Evolutionary conservation across 768 basidiomycete genomes (phyloP).

Genomic region (Hortiboletus campestris): DNA sequence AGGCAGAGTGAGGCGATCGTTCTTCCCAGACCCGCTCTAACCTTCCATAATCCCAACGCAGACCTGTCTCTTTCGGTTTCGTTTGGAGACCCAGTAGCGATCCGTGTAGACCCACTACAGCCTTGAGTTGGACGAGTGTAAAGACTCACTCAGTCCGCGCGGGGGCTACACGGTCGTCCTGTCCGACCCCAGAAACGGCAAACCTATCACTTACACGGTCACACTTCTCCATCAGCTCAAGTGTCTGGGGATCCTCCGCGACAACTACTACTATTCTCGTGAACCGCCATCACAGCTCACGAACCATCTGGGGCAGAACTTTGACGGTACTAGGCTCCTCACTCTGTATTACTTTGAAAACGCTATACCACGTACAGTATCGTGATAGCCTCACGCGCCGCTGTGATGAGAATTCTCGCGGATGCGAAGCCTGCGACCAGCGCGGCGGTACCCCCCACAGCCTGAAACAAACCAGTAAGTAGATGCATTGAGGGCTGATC

Average conservation of each 20-base stretch:
- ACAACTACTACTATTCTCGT: not conserved
- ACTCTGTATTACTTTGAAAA: not conserved
- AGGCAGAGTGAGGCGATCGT: not conserved
- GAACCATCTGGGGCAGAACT: not conserved
- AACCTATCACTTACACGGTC: constrained; percentile 11
- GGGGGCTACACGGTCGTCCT: constrained; percentile 8
- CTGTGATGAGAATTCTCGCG: not conserved
- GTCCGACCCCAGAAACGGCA: constrained; percentile 7
- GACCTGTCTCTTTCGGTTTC: constrained; percentile 9
- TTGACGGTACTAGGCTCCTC: not conserved
- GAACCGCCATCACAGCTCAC: constrained; percentile 8
- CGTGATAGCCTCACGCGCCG: not conserved
- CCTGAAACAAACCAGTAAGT: no score
- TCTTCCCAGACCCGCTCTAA: not conserved
- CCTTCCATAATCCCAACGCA: not conserved
- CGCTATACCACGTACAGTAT: no score
- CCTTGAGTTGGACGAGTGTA: constrained; percentile 9
- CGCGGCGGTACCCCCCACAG: no score
- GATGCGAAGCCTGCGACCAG: no score
- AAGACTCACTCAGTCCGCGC: constrained; percentile 12
- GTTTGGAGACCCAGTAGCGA: constrained; percentile 11
- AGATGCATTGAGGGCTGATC: no score
- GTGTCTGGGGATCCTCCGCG: constrained; percentile 11
- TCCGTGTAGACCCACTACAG: constrained; percentile 13
- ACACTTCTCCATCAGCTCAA: constrained; percentile 13